Conservation (phyloP, 2,329 filamentous ascomycete genomes). For the Emergomyces orientalis region DNA sequence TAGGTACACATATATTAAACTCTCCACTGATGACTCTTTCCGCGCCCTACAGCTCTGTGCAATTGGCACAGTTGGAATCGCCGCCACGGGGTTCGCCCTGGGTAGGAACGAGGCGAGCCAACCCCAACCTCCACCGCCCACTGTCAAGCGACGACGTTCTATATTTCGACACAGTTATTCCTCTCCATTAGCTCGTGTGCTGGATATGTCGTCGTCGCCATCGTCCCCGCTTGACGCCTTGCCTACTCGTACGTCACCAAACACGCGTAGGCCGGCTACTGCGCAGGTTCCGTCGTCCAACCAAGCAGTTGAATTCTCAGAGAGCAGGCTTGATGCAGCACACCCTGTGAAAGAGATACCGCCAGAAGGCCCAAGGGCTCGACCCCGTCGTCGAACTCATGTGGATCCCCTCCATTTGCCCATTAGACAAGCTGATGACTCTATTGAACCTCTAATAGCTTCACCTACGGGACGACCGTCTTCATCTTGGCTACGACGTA, state of each 20-base stretch:
- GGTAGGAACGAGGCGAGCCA: constrained; percentile 40
- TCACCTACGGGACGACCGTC: constrained; percentile 32
- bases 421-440: constrained; percentile 20
- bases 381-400: constrained; percentile 31
- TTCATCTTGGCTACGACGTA: constrained; percentile 48
- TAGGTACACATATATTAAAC: background rate
- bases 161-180: constrained; percentile 8
- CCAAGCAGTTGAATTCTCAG: background rate
- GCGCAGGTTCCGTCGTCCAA: background rate
- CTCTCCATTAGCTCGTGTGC: constrained; percentile 6
- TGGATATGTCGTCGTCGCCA: constrained; percentile 8
- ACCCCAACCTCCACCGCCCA: constrained; percentile 9
- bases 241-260: background rate
- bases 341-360: constrained; percentile 14
- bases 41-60: constrained; percentile 48
- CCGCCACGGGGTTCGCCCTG: constrained; percentile 49
- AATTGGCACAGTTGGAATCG: constrained; percentile 53
- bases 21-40: constrained; percentile 4
- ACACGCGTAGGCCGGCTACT: background rate
- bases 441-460: constrained; percentile 19
- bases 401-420: constrained; percentile 22
- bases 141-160: constrained; percentile 8
- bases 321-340: background rate
- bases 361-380: constrained; percentile 16
- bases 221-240: constrained; percentile 13